These are phyloP conservation scores for Cryptococcus deneoformans DNA, from an alignment of 1,284 basidiomycete species.

Conservation along the genomic window DNA sequence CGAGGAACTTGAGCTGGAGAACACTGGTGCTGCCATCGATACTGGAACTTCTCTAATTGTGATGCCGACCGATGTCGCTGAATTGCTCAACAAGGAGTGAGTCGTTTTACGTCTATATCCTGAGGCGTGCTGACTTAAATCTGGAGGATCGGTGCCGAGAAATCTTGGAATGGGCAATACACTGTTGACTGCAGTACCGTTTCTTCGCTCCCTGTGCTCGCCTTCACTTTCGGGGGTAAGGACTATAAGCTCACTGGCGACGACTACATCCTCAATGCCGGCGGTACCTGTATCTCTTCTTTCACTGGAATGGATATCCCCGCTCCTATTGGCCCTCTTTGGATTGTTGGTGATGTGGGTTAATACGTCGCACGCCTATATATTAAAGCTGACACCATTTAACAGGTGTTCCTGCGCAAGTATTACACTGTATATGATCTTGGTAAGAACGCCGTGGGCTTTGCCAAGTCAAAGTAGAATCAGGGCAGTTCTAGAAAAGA, in stretches of 20 bases:
- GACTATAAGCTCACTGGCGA: conserved; percentile 73
- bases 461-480: conserved; percentile 35
- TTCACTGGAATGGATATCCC: conserved; percentile 94
- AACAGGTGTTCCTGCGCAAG: conserved; percentile 66
- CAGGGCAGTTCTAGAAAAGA: too few relatives aligned
- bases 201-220: conserved; percentile 76
- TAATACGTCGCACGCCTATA: neutral
- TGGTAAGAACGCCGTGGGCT: conserved; percentile 54
- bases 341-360: conserved; percentile 78
- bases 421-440: conserved; percentile 96
- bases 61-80: conserved; percentile 89
- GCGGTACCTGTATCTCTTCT: conserved; percentile 91
- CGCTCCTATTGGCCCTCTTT: conserved; percentile 78
- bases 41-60: conserved; percentile 63
- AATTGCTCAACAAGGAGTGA: conserved; percentile 92
- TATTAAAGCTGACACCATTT: neutral
- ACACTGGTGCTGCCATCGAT: conserved; percentile 94
- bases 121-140: conserved; percentile 14
- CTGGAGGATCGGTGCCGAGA: conserved; percentile 74
- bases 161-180: conserved; percentile 93
- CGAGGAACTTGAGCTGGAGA: conserved; percentile 79
- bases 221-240: conserved; percentile 79
- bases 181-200: conserved; percentile 86
- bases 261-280: conserved; percentile 85
- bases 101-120: conserved; percentile 21